Base-by-base conservation (phyloP, 805 yeast genomes). In the Saccharomycopsis fodiens region DNA sequence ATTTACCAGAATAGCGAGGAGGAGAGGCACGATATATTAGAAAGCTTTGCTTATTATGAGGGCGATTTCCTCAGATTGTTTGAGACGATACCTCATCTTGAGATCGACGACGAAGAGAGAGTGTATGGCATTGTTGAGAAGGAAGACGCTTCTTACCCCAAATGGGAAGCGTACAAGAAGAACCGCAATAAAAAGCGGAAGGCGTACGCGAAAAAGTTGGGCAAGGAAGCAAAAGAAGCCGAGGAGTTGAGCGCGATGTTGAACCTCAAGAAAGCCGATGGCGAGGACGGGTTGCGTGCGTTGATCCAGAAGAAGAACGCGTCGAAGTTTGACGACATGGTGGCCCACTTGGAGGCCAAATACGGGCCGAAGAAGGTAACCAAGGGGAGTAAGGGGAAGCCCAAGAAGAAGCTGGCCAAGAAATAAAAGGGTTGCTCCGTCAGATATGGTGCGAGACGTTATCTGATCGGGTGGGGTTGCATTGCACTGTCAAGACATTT, bases 61-160 rank as follows among this genome's bases (percentile, higher is more conserved):
- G 95, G 95, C 3, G 85, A 85, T 55, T 75, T 87, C 55, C 66
- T 80, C 39, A 67, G 68, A 42, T 64, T 87, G 4, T 83, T 87
- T 57, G 95, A 86, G 58, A 68, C 70, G 29, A 80, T 88, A 3
- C 83, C 93, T 7, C 96, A 88, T 61, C 69, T 84, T 43, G 88
- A 82, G 51, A 70, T 81, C 37, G 64, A 64, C 32, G 87, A 81
- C 54, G 94, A 85, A 55, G 62, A 61, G 27, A 69, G 96, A 32
- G 69, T 84, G 37, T 74, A 72, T 46, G 59, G 59, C 2, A 68
- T 79, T 1, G 73, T 86, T 23, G 64, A 69, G 27, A 65, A 65
- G 7, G 19, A 15, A 3, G 39, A 25, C 27, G 65, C 65, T 16
- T 44, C 58, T 5, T 63, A 66, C 15, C 61, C 65, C 40, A 65